Evolutionary conservation across 805 yeast species (phyloP).

Genomic region (Kockiozyma suomiensis): DNA sequence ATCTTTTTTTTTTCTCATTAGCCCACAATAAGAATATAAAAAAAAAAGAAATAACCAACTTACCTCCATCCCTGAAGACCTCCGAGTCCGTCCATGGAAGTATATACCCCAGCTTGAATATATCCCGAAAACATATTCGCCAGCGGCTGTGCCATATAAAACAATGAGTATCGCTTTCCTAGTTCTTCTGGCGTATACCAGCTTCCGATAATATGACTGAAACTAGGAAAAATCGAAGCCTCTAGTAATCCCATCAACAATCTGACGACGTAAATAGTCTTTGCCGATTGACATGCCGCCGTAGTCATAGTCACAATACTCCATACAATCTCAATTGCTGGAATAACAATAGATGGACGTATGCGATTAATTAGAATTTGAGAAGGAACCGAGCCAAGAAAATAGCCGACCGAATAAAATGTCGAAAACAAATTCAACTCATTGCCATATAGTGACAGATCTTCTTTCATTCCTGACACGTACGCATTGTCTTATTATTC

Average conservation of each 20-base stretch:
- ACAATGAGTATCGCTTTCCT: constrained; percentile 21
- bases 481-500: constrained; percentile 56
- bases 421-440: constrained; percentile 59
- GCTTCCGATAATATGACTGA: constrained; percentile 18
- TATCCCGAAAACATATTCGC: constrained; percentile 43
- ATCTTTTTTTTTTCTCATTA: neutral
- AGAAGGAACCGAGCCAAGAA: constrained; percentile 42
- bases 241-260: constrained; percentile 41
- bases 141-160: constrained; percentile 17
- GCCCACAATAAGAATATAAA: neutral
- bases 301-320: constrained; percentile 35
- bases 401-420: constrained; percentile 62
- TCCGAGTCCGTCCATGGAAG: constrained; percentile 51
- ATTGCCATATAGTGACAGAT: constrained; percentile 58
- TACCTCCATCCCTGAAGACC: constrained; percentile 68
- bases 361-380: constrained; percentile 39
- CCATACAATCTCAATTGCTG: constrained; percentile 36
- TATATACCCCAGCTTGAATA: constrained; percentile 51
- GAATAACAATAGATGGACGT: constrained; percentile 38
- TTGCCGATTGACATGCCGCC: constrained; percentile 36
- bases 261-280: constrained; percentile 38
- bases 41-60: too few relatives aligned
- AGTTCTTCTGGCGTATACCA: constrained; percentile 29
- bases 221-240: constrained; percentile 28
- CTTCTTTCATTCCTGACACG: constrained; percentile 63